These are phyloP conservation scores for Arthroderma uncinatum DNA, from an alignment of 2,329 filamentous ascomycete genomes.

Conservation along the genomic window DNA sequence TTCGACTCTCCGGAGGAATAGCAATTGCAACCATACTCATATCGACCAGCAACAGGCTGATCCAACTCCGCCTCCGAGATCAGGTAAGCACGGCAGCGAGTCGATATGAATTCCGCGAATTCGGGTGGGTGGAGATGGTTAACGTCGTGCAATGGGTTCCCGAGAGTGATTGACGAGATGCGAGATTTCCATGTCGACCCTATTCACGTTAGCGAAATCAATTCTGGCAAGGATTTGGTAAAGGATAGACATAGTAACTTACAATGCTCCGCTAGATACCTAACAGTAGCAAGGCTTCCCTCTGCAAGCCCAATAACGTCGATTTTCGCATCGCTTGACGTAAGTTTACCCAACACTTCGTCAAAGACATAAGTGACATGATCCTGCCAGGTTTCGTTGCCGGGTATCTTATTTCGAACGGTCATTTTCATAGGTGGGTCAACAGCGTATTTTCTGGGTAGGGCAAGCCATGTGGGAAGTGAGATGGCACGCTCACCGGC, in stretches of 20 bases:
- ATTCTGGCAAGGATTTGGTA: not conserved
- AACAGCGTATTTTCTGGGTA: constrained; percentile 53
- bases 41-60: constrained; percentile 43
- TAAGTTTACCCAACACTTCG: constrained; percentile 44
- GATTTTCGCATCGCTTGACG: constrained; percentile 43
- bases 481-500: constrained; percentile 51
- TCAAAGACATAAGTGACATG: constrained; percentile 61
- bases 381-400: constrained; percentile 45
- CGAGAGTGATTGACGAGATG: constrained; percentile 32
- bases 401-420: constrained; percentile 50
- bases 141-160: constrained; percentile 28
- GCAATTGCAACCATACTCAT: constrained; percentile 52
- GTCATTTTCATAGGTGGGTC: constrained; percentile 44
- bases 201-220: constrained; percentile 15
- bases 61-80: constrained; percentile 43
- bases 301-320: constrained; percentile 63
- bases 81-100: constrained; percentile 53
- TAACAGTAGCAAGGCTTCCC: constrained; percentile 47
- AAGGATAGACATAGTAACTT: constrained; percentile 27
- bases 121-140: constrained; percentile 20
- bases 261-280: constrained; percentile 47
- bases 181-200: constrained; percentile 31
- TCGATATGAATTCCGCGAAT: constrained; percentile 27
- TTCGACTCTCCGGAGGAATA: constrained; percentile 55
- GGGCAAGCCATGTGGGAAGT: constrained; percentile 43